These are phyloP conservation scores for Aspergillus ellipticus DNA, from an alignment of 495 filamentous ascomycete species.

Conservation along the genomic window DNA sequence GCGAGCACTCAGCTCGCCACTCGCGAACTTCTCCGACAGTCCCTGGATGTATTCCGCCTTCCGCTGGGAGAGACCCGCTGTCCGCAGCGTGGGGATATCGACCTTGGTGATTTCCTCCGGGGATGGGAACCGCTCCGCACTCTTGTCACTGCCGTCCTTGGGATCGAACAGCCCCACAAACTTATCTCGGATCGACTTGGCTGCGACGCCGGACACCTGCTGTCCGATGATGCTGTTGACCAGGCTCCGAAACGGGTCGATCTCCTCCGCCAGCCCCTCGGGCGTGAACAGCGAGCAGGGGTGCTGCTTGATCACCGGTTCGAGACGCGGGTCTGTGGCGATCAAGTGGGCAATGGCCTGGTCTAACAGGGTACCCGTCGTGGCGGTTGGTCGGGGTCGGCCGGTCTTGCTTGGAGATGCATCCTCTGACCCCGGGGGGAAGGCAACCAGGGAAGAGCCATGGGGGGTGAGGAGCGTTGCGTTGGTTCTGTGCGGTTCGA, in stretches of 20 bases:
- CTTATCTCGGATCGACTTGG: conserved; percentile 77
- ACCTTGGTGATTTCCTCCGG: conserved; percentile 64
- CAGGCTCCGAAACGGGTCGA: conserved; percentile 85
- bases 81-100: conserved; percentile 62
- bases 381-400: conserved; percentile 49
- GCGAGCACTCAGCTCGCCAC: conserved; percentile 67
- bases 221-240: conserved; percentile 88
- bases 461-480: conserved; percentile 76
- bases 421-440: conserved; percentile 42
- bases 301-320: conserved; percentile 67
- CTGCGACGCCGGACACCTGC: conserved; percentile 91
- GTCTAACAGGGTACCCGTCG: conserved; percentile 69
- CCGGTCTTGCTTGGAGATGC: conserved; percentile 57
- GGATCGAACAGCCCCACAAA: conserved; percentile 78
- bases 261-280: conserved; percentile 72
- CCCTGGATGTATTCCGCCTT: conserved; percentile 94
- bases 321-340: conserved; percentile 68
- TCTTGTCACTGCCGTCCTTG: conserved; percentile 15
- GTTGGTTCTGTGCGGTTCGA: conserved; percentile 63
- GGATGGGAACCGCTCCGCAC: conserved; percentile 59
- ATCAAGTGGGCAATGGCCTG: conserved; percentile 77
- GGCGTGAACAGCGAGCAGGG: conserved; percentile 77
- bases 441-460: conserved; percentile 64
- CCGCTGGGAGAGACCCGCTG: conserved; percentile 82
- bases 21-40: conserved; percentile 74